These are phyloP conservation scores for Alternaria postmessia DNA, from an alignment of 2,329 filamentous ascomycete genomes.

Conservation along the genomic window DNA sequence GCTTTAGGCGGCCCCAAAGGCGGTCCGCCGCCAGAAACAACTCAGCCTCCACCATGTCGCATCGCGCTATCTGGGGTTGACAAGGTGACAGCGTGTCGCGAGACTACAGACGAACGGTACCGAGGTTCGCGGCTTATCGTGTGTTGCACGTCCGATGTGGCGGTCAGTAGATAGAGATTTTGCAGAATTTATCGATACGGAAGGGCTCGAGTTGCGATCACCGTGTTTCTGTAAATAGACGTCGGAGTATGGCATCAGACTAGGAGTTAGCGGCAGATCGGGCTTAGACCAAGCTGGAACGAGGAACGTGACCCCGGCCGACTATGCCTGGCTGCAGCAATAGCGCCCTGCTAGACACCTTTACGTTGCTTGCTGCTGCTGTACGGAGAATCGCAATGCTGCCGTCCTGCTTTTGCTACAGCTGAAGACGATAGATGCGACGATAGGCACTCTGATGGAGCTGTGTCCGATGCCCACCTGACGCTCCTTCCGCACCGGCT, in stretches of 20 bases:
- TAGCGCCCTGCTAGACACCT: slow-evolving; percentile 13
- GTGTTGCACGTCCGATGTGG: neutral
- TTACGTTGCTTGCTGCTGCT: neutral
- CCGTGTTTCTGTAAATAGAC: slow-evolving; percentile 16
- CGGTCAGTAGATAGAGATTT: slow-evolving; percentile 9
- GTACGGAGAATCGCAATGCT: slow-evolving; percentile 4
- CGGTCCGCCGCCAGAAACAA: slow-evolving; percentile 14
- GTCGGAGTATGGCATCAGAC: slow-evolving; percentile 8
- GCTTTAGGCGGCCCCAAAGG: slow-evolving; percentile 8
- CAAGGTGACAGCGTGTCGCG: slow-evolving; percentile 9
- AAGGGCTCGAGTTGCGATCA: neutral
- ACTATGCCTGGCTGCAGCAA: slow-evolving; percentile 13
- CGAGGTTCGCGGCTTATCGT: slow-evolving; percentile 1
- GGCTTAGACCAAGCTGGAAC: slow-evolving; percentile 11
- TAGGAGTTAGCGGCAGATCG: slow-evolving; percentile 14
- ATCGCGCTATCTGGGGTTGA: neutral
- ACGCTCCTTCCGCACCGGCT: slow-evolving; percentile 7
- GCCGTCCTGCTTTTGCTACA: slow-evolving; percentile 6
- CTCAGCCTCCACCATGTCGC: slow-evolving; percentile 16
- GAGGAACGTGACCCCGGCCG: slow-evolving; percentile 12
- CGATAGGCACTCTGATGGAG: slow-evolving; percentile 3
- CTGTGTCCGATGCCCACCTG: slow-evolving; percentile 4
- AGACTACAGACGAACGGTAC: neutral
- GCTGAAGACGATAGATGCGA: slow-evolving; percentile 5
- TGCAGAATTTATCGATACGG: slow-evolving; percentile 10